Evolutionary conservation across 1,284 basidiomycete genomes (phyloP).

Genomic region (Trametes sp.): DNA sequence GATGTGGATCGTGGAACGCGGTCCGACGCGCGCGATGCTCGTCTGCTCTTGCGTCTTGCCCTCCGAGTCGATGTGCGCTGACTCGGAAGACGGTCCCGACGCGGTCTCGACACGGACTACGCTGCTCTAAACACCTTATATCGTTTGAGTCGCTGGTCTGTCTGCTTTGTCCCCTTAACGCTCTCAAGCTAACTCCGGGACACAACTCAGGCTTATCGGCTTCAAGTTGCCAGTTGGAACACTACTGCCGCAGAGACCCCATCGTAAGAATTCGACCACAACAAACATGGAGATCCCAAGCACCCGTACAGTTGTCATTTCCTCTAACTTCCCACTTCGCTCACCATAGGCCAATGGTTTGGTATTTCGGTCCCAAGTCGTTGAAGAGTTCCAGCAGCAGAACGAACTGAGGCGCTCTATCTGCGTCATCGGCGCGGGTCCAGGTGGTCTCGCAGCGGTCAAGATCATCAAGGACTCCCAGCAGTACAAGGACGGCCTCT

Average conservation of each 20-base stretch:
- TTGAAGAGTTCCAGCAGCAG: slow-evolving; percentile 23
- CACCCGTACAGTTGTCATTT: slow-evolving; percentile 12
- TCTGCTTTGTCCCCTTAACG: not conserved
- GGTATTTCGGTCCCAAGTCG: slow-evolving; percentile 7
- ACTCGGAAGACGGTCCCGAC: not conserved
- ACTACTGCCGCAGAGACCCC: no score
- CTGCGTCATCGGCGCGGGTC: slow-evolving; percentile 72
- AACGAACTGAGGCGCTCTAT: slow-evolving; percentile 45
- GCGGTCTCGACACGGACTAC: not conserved
- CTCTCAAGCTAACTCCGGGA: not conserved
- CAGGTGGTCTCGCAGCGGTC: slow-evolving; percentile 70
- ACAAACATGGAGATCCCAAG: slow-evolving; percentile 21
- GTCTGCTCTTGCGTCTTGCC: not conserved
- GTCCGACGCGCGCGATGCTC: not conserved
- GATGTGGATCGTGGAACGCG: not conserved
- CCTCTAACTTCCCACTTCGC: no score
- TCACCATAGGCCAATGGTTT: no score
- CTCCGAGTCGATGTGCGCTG: not conserved
- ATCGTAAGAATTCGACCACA: not conserved
- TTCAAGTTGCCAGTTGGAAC: no score
- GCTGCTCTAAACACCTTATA: not conserved
- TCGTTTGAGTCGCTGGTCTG: not conserved
- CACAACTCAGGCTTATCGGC: not conserved
- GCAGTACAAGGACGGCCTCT: slow-evolving; percentile 60
- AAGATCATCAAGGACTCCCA: slow-evolving; percentile 65